phyloP scores from a whole-genome alignment of 1,284 basidiomycete species.

The Takashimella koratensis region DNA sequence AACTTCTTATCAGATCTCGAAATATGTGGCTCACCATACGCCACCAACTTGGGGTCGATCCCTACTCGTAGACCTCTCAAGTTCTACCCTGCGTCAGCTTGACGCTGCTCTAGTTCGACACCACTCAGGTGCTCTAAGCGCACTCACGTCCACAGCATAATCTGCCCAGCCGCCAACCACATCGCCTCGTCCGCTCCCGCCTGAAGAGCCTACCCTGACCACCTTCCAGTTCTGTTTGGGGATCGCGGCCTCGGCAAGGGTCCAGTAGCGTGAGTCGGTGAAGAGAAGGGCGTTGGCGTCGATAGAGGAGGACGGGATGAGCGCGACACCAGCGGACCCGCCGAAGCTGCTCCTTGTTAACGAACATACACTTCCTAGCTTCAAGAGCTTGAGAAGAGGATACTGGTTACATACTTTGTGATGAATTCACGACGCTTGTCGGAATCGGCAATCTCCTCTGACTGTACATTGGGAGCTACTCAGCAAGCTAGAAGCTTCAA shows the following conservation, averaged over 20 bases:
- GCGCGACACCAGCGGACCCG: conserved; percentile 77
- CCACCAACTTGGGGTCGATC: conserved; percentile 82
- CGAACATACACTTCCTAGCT: neutral
- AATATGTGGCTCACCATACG: conserved; percentile 65
- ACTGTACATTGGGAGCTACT: conserved; percentile 48
- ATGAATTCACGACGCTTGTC: conserved; percentile 82
- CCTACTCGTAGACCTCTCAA: conserved; percentile 64
- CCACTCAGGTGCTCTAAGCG: neutral
- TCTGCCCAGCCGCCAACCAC: conserved; percentile 56
- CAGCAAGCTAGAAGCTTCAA: no score
- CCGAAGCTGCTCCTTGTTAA: conserved; percentile 59
- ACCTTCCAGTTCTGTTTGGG: conserved; percentile 70
- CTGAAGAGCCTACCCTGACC: conserved; percentile 61
- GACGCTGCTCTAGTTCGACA: no score
- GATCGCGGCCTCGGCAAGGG: conserved; percentile 72
- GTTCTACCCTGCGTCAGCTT: no score
- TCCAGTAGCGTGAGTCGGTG: conserved; percentile 85
- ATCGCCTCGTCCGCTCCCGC: conserved; percentile 42
- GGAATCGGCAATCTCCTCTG: conserved; percentile 75
- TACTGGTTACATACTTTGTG: conserved; percentile 59
- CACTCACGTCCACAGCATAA: neutral
- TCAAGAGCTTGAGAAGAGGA: neutral
- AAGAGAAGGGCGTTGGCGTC: conserved; percentile 55
- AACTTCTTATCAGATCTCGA: no score
- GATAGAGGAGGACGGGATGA: conserved; percentile 67